These are phyloP conservation scores for Candida tunisiensis DNA, from an alignment of 1,139 yeast genomes.

Conservation along the genomic window DNA sequence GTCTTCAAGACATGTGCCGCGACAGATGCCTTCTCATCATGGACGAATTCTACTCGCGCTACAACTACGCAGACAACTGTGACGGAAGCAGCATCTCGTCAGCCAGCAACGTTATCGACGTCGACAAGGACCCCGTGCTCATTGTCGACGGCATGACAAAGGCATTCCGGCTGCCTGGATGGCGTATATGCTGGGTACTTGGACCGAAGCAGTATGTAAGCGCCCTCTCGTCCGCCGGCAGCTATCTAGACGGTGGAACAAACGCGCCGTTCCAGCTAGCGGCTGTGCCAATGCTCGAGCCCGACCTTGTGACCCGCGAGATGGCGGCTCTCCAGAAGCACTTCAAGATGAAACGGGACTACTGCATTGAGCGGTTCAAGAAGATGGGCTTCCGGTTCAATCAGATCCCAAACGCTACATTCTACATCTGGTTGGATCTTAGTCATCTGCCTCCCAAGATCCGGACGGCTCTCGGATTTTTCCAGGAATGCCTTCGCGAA, in stretches of 20 bases:
- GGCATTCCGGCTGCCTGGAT: conserved; percentile 51
- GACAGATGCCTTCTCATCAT: conserved; percentile 41
- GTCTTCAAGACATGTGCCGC: conserved; percentile 41
- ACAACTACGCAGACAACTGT: conserved; percentile 43
- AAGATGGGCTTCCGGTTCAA: conserved; percentile 42
- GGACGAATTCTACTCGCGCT: conserved; percentile 55
- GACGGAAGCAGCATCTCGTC: conserved; percentile 40
- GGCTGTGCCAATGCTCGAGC: conserved; percentile 41
- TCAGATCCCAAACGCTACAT: conserved; percentile 43
- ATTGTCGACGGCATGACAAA: conserved; percentile 50
- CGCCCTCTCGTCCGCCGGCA: conserved; percentile 46
- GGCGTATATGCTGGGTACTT: conserved; percentile 54
- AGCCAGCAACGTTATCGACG: conserved; percentile 40
- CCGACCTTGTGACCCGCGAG: conserved; percentile 32
- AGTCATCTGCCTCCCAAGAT: conserved; percentile 43
- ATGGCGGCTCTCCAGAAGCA: conserved; percentile 47
- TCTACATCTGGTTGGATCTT: conserved; percentile 47
- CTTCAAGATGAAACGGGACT: conserved; percentile 46
- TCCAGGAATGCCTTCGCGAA: conserved; percentile 53
- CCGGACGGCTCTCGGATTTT: conserved; percentile 45
- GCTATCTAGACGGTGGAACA: conserved; percentile 49
- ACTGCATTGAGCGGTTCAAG: conserved; percentile 32
- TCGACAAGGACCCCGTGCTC: conserved; percentile 43
- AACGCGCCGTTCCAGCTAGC: conserved; percentile 52
- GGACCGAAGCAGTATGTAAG: conserved; percentile 50